Percentiles rank a stretch among this genome's conserved stretches.
These are phyloP conservation scores for Leishmania gerbilli DNA, from an alignment of 208 protist genomes.

Conservation along the genomic window DNA sequence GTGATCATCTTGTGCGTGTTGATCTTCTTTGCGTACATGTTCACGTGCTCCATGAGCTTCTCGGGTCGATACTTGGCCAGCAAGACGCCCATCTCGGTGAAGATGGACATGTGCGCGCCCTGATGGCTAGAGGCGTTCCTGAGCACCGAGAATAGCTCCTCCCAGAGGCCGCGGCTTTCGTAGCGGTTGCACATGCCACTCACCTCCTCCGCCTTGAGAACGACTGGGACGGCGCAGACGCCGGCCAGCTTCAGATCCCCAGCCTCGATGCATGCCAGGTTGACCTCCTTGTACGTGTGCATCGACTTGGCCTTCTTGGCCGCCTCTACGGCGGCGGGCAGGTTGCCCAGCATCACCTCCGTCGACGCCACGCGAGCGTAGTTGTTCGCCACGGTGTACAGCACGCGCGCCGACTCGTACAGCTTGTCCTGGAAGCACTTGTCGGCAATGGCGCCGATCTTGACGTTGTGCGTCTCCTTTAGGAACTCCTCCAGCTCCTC, in stretches of 20 bases:
- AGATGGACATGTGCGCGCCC: slow-evolving; percentile 99
- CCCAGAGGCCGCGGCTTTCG: slow-evolving; percentile 92
- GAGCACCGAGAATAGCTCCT: slow-evolving; percentile 96
- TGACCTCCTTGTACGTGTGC: slow-evolving; percentile 97
- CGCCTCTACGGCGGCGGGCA: slow-evolving; percentile 96
- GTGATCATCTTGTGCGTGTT: slow-evolving; percentile 98
- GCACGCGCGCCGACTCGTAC: slow-evolving; percentile 98
- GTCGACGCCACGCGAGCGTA: slow-evolving; percentile 95
- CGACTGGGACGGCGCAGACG: slow-evolving; percentile 97
- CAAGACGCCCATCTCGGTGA: slow-evolving; percentile 99
- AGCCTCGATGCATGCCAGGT: slow-evolving; percentile 97
- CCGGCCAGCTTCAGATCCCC: slow-evolving; percentile 98
- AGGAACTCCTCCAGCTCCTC: slow-evolving; percentile 99
- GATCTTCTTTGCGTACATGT: slow-evolving; percentile 96
- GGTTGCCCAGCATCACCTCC: slow-evolving; percentile 96
- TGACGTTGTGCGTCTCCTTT: slow-evolving; percentile 95
- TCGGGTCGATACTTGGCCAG: slow-evolving; percentile 99
- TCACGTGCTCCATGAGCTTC: slow-evolving; percentile 99
- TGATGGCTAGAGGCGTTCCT: slow-evolving; percentile 95
- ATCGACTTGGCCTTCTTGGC: slow-evolving; percentile 98
- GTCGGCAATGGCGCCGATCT: slow-evolving; percentile 97
- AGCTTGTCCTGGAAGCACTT: slow-evolving; percentile 97
- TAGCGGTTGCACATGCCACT: slow-evolving; percentile 92
- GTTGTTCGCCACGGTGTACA: slow-evolving; percentile 98
- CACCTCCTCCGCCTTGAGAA: slow-evolving; percentile 98